Base-by-base conservation (phyloP, 331 rosid genomes). In the Pyracantha coccinea region DNA sequence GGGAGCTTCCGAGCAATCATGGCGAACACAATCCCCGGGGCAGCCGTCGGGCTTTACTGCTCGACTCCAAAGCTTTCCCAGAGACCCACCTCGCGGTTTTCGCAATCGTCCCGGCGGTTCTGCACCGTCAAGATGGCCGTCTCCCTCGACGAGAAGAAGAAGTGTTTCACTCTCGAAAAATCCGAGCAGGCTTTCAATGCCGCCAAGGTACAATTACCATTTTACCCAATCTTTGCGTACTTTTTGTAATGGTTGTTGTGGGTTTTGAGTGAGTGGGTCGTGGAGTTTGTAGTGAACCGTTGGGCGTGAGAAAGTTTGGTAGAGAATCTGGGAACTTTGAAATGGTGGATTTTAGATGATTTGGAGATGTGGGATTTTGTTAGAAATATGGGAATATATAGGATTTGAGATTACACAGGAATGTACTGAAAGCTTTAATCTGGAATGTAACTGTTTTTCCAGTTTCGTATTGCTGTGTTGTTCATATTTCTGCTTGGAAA, bases 181-280 rank as follows among this genome's bases (percentile, higher is more conserved):
- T 94, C 99, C 4, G 88, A 92, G 74, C 91, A 90, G 79, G 97
- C 96, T 67, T 91, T 91, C 89, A 77, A 89, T 71, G 93, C 93
- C 11, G 97, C 98, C 74, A 90, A 93, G 92, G 98, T 91, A 69
- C 47, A 38, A 14, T 71, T 20, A 24, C 31, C 45, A 5, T 16
- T 68, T 54, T 57, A 10, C 7, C 61, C 13, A 19, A 25, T 68
- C 4, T 32, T 45, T n/a, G n/a, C n/a, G 1, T 38, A 38, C 47
- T 1, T 19, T 47, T 55, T 28, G 24, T 10, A 13, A 12, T 17
- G 32, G 7, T n/a, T 60, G 8, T 5, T 25, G n/a, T 1, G 66
- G 75, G 24, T 71, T 14, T 21, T 14, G 8, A 31, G 50, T n/a
- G 13, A 29, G 20, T 3, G 55, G 12, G 24, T 53, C 6, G 5